Base-by-base conservation (phyloP, 1,284 basidiomycete species). In the Kwoniella shivajii region DNA sequence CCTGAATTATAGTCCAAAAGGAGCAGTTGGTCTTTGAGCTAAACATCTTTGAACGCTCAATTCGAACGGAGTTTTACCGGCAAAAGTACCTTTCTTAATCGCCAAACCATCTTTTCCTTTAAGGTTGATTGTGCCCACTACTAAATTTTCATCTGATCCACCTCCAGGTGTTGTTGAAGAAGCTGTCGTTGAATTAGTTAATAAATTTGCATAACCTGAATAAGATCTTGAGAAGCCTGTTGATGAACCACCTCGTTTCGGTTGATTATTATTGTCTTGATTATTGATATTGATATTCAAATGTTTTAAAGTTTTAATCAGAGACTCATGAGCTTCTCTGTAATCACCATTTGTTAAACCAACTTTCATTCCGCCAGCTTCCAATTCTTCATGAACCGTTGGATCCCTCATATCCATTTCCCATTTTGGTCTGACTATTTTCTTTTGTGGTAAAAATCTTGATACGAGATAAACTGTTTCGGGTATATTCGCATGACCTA, bases 321-420 rank as follows among this genome's bases (percentile, higher is more conserved):
- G 57, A 6, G 56, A 61, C 56, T 76, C 74, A 60, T 76, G 74
- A 0, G 67, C 59, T 37, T 70, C 68, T 42, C 73, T 60, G 57
- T 76, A 76, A 57, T 69, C 71, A 27, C 73, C 72, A 48, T 71
- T 70, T 1, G 69, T 68, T 39, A 76, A 57, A 0, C 72, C 69
- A 2, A 69, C 51, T 3, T 55, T 50, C 9, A 47, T 16, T 16
- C 61, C 42, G 7, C 63, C 63, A 6, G 22, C 31, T 11, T 24
- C 26, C n/a, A 18, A n/a, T 10, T 60, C 63, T 13, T 43, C 31
- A 13, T 52, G 50, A 18, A 41, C 26, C 3, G 10, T 7, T 33
- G 57, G 61, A 51, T 61, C 59, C 6, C 45, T 20, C 38, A 54
- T 20, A 50, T 56, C 45, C 16, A 57, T 58, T 37, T 66, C 65